Evolutionary conservation across 306 rosid genomes (phyloP), one percentile per base, ranked within the genome.

Genomic region (Trifolium subterraneum): DNA sequence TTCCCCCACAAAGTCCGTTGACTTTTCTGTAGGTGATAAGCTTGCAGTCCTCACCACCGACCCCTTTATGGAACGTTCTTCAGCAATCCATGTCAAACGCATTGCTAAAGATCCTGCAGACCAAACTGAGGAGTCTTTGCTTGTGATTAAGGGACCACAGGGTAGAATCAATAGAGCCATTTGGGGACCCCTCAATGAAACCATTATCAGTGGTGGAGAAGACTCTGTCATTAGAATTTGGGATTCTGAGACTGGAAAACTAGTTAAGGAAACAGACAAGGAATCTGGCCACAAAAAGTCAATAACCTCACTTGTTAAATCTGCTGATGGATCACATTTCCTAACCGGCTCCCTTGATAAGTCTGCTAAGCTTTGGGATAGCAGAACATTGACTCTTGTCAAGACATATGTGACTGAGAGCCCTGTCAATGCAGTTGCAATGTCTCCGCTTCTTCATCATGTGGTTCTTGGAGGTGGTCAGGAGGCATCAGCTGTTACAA

Each of bases 381-480:
- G 68, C 19, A 88, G 98, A 84, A 83, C 95, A 2, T 65, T 93
- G 87, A 84, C 92, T 60, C 98, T 94, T 50, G 78, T 94, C 88
- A 94, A 90, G 92, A 88, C 97, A 1, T 94, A 94, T 65, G 84
- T 78, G 48, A 90, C 97, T 0, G 98, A 90, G 80, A 93, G 97
- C 12, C 97, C 98, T 0, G 97, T 94, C 74, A 94, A 94, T 75
- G 98, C 97, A n/a, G 97, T 94, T 79, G 70, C 97, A 6, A 87
- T 94, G 91, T 94, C 98, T 15, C 97, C 98, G 39, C 87, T 90
- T 68, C 90, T 87, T 78, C 89, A 94, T 79, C 98, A 94, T 83
- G 98, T 94, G 72, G 97, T 94, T 27, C 76, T 94, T 75, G 99
- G 98, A 78, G 99, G 99, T 87, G 99, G 99, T 81, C 99, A 94